A percentile compares a stretch with the other conserved stretches of the same genome.
phyloP scores from a whole-genome alignment of 371 early-diverging fungal genomes.

The Mortierella sp. region DNA sequence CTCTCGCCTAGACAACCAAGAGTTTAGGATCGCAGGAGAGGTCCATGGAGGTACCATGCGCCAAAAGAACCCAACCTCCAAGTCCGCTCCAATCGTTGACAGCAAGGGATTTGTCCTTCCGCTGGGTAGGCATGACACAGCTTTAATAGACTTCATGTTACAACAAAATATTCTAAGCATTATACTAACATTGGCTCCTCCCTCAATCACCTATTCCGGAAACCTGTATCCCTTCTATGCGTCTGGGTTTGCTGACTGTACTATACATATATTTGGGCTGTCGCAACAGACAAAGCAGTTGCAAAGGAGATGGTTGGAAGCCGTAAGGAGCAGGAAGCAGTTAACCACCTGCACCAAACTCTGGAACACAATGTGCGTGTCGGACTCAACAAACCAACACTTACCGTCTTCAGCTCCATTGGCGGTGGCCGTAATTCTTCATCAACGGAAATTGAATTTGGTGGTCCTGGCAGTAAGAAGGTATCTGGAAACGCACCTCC shows the following conservation, averaged over 20 bases:
- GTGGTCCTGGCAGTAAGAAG: neutral
- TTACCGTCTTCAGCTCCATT: slow-evolving; percentile 22
- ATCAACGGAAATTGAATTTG: slow-evolving; percentile 15
- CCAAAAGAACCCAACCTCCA: slow-evolving; percentile 9
- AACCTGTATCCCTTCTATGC: too few relatives aligned
- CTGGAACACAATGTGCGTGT: slow-evolving; percentile 15
- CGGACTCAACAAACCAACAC: slow-evolving; percentile 5
- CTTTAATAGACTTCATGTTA: neutral
- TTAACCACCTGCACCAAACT: slow-evolving; percentile 4
- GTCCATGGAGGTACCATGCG: slow-evolving; percentile 22
- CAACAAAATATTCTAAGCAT: too few relatives aligned
- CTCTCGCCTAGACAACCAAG: slow-evolving; percentile 18
- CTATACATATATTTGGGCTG: neutral
- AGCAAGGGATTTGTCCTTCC: slow-evolving; percentile 1
- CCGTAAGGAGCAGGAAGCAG: slow-evolving; percentile 8
- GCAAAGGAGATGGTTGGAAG: neutral
- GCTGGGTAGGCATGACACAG: slow-evolving; percentile 4
- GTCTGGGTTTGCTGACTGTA: neutral
- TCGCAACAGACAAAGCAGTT: slow-evolving; percentile 17
- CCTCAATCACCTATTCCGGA: too few relatives aligned
- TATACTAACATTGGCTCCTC: too few relatives aligned
- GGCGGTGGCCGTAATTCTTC: slow-evolving; percentile 19
- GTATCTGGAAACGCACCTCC: neutral
- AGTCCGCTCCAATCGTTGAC: neutral
- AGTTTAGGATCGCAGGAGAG: slow-evolving; percentile 23